Evolutionary conservation across 257 asterid species (phyloP).

Genomic region (Petrea volubilis): DNA sequence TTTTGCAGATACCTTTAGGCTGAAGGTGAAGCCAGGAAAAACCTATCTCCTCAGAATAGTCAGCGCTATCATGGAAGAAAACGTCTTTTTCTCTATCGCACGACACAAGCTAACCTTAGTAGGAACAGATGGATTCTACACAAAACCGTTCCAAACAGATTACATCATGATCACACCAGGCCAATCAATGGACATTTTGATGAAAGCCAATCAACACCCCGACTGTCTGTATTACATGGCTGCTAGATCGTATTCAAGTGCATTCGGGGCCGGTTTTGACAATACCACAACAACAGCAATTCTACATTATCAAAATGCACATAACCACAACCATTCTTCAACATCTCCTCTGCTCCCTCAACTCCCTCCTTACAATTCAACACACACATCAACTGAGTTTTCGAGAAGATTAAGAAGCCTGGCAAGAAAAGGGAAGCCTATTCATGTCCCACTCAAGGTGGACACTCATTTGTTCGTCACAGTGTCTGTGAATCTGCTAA

Average conservation of each 20-base stretch:
- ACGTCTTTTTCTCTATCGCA: slow-evolving; percentile 40
- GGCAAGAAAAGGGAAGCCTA: slow-evolving; percentile 16
- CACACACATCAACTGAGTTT: slow-evolving; percentile 31
- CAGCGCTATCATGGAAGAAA: slow-evolving; percentile 42
- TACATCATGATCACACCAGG: slow-evolving; percentile 55
- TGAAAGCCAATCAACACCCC: slow-evolving; percentile 27
- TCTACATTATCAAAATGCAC: slow-evolving; percentile 15
- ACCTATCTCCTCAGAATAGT: slow-evolving; percentile 45
- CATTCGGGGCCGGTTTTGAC: slow-evolving; percentile 46
- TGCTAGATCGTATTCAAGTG: slow-evolving; percentile 38
- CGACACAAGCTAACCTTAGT: slow-evolving; percentile 41
- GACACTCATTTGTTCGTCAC: slow-evolving; percentile 34
- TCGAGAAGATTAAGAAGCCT: slow-evolving; percentile 36
- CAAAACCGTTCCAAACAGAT: slow-evolving; percentile 36
- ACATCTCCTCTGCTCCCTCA: slow-evolving; percentile 23
- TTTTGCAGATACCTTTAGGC: slow-evolving; percentile 32
- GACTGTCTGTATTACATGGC: slow-evolving; percentile 37
- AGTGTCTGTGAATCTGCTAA: slow-evolving; percentile 36
- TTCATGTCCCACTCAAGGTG: slow-evolving; percentile 25
- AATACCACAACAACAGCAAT: slow-evolving; percentile 41
- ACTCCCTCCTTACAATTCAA: slow-evolving; percentile 39
- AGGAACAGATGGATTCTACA: slow-evolving; percentile 49
- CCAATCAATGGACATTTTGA: slow-evolving; percentile 41
- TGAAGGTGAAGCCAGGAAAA: slow-evolving; percentile 37
- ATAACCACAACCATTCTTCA: background rate